Base-by-base conservation (phyloP, 2,329 filamentous ascomycete genomes). In the Colletotrichum karsti region DNA sequence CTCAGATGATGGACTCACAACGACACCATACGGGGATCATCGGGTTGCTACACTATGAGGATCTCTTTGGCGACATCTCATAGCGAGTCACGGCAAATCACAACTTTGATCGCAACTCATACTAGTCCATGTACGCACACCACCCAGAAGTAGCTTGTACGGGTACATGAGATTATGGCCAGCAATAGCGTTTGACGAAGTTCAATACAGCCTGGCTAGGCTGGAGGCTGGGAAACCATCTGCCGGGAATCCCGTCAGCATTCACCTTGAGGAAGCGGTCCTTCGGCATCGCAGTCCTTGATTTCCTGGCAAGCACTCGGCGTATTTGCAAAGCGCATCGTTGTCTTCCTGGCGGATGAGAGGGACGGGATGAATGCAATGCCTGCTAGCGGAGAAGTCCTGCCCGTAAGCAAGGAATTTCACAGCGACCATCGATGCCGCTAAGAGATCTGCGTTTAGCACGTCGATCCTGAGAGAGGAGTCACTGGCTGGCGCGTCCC, bases 361-460 rank as follows among this genome's bases (percentile, higher is more conserved):
- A n/a, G n/a, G n/a, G n/a, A n/a, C n/a, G 46, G 22, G 41, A 35
- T 35, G 56, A 46, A 20, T n/a, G n/a, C 24, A 22, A 51, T 9
- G 46, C 46, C 24, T 33, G n/a, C 26, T 28, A 28, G 24, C 9
- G 46, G 46, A 28, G 15, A 26, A 33, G 18, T 46, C 18, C 10
- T 28, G 24, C 55, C 35, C 28, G 42, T 61, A 24, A 15, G 20
- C 13, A 42, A 7, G 18, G 8, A 13, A n/a, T 15, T 20, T 30
- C 26, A 33, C 26, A 56, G 54, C 42, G 22, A 35, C 18, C 41
- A 35, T 4, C 13, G 42, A 56, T 61, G 61, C 61, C 61, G 41
- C 65, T 60, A 66, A n/a, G 28, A 20, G 66, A 69, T 69, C 62
- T 69, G 33, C 61, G 18, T 60, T 42, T 61, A 51, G 66, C 48